Percentiles rank a stretch among this genome's conserved stretches.
Evolutionary conservation across 2,329 filamentous ascomycete species (phyloP).

Genomic region (Colletotrichum lindemuthianum): DNA sequence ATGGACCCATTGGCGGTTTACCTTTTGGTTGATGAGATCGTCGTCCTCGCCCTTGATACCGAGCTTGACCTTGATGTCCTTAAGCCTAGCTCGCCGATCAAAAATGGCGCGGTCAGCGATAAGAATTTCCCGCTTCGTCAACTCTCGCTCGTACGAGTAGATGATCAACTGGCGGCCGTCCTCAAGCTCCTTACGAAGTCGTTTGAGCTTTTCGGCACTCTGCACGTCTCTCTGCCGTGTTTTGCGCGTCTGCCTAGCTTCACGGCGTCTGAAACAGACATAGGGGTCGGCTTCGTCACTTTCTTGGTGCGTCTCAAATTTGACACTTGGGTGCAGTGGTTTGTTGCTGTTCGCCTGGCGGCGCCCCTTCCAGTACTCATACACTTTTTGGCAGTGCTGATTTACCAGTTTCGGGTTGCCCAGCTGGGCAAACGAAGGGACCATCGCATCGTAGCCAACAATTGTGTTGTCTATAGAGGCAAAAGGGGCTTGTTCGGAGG

Average conservation of each 20-base stretch:
- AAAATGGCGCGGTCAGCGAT: slow-evolving; percentile 81
- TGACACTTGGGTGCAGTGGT: slow-evolving; percentile 80
- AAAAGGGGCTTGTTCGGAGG: slow-evolving; percentile 84
- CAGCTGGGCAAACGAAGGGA: slow-evolving; percentile 69
- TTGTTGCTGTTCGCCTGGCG: slow-evolving; percentile 75
- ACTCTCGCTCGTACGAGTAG: slow-evolving; percentile 82
- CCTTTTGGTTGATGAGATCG: slow-evolving; percentile 93
- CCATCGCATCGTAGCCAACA: slow-evolving; percentile 80
- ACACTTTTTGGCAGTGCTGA: slow-evolving; percentile 77
- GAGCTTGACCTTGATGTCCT: slow-evolving; percentile 87
- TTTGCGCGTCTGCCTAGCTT: slow-evolving; percentile 93
- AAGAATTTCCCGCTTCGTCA: slow-evolving; percentile 80
- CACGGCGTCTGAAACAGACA: slow-evolving; percentile 95
- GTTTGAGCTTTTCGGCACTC: slow-evolving; percentile 93
- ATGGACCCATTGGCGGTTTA: slow-evolving; percentile 50
- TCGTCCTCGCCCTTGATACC: slow-evolving; percentile 94
- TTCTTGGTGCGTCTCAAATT: slow-evolving; percentile 94
- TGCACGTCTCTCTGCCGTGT: slow-evolving; percentile 93
- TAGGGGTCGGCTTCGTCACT: slow-evolving; percentile 97
- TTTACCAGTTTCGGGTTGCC: slow-evolving; percentile 59
- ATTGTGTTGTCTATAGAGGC: slow-evolving; percentile 90
- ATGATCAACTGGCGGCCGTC: slow-evolving; percentile 84
- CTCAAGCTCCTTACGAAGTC: slow-evolving; percentile 89
- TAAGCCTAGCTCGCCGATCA: slow-evolving; percentile 82
- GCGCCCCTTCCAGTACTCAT: slow-evolving; percentile 87